These are phyloP conservation scores for Ophiostoma perfectum DNA, from an alignment of 2,329 filamentous ascomycete species.

Conservation along the genomic window DNA sequence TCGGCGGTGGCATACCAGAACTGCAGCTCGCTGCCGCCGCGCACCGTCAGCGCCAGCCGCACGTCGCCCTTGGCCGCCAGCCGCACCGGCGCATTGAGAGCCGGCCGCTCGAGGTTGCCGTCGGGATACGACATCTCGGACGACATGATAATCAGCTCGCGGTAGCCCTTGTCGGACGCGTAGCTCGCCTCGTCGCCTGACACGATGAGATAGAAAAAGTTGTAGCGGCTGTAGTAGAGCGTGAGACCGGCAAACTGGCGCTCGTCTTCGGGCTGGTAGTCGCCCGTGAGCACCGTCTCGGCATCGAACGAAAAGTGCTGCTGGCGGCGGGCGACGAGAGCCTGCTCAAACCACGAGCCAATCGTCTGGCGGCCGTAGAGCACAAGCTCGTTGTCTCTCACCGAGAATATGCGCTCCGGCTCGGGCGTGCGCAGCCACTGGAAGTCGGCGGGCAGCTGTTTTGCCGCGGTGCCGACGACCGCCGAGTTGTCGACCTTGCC, in stretches of 20 bases:
- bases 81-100: constrained; percentile 41
- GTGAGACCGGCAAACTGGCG: constrained; percentile 56
- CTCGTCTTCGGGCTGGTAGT: constrained; percentile 47
- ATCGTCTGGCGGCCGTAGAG: constrained; percentile 48
- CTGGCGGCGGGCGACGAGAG: constrained; percentile 51
- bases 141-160: constrained; percentile 52
- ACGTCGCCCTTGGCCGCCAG: constrained; percentile 54
- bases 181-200: constrained; percentile 41
- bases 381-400: constrained; percentile 36
- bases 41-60: constrained; percentile 45
- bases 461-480: constrained; percentile 35
- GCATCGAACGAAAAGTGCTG: constrained; percentile 74
- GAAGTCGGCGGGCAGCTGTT: constrained; percentile 46
- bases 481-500: constrained; percentile 41
- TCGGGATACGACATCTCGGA: constrained; percentile 54
- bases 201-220: constrained; percentile 60
- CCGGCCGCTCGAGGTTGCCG: constrained; percentile 38
- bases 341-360: constrained; percentile 56
- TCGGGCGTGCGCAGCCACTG: constrained; percentile 55
- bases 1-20: constrained; percentile 50
- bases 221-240: constrained; percentile 59
- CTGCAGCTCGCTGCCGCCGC: constrained; percentile 49
- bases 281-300: constrained; percentile 76
- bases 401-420: constrained; percentile 47
- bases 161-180: constrained; percentile 39